phyloP scores from a whole-genome alignment of 345 rosid species.

The Alliaria petiolata region DNA sequence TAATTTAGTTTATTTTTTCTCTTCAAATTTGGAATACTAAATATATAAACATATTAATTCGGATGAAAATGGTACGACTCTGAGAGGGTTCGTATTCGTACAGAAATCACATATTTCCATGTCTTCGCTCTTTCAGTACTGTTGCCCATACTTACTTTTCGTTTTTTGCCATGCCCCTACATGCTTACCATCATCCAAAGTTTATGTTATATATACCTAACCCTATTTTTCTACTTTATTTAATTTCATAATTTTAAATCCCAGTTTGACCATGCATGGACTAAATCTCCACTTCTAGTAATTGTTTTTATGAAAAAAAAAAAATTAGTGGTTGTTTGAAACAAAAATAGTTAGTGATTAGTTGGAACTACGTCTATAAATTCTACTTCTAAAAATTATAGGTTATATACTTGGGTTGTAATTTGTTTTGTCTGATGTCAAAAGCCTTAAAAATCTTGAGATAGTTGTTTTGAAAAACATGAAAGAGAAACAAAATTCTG shows the following conservation, averaged over 20 bases:
- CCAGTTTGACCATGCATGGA: too few relatives aligned
- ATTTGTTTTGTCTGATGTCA: not conserved
- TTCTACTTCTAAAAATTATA: not conserved
- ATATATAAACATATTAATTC: not conserved
- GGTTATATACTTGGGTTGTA: not conserved
- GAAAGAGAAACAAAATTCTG: not conserved
- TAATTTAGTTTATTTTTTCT: not conserved
- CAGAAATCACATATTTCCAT: not conserved
- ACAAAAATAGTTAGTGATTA: too few relatives aligned
- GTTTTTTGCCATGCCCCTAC: slow-evolving; percentile 6
- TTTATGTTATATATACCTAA: not conserved
- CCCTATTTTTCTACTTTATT: not conserved
- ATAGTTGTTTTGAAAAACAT: not conserved
- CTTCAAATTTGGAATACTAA: not conserved
- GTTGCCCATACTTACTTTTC: not conserved
- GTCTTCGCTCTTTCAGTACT: not conserved
- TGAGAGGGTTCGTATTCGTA: not conserved
- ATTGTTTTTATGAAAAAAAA: too few relatives aligned
- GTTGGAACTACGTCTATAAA: not conserved
- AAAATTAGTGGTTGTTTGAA: too few relatives aligned
- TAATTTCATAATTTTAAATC: not conserved
- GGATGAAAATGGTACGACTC: slow-evolving; percentile 19
- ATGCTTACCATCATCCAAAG: not conserved
- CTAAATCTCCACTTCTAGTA: too few relatives aligned
- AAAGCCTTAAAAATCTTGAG: not conserved